Conservation (phyloP, 1,139 yeast genomes). For the Candida gigantensis region DNA sequence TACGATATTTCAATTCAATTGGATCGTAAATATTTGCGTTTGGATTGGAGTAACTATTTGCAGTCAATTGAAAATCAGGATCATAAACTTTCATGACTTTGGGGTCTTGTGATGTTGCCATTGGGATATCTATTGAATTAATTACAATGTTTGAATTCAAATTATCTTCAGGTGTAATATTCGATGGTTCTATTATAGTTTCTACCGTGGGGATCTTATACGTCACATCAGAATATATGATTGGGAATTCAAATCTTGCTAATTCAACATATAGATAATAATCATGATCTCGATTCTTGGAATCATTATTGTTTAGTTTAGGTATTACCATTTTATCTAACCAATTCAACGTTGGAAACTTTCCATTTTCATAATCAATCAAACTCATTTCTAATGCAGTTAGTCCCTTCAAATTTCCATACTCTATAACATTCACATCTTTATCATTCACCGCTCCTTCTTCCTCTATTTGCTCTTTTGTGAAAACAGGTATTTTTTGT, state of each 20-base stretch:
- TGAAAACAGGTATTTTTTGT: slow-evolving; percentile 34
- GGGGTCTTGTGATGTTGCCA: slow-evolving; percentile 16
- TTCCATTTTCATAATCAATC: slow-evolving; percentile 70
- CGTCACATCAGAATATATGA: slow-evolving; percentile 68
- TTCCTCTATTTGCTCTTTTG: slow-evolving; percentile 4
- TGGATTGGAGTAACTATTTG: slow-evolving; percentile 5
- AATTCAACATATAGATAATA: slow-evolving; percentile 67
- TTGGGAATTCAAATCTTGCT: slow-evolving; percentile 76
- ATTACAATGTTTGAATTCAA: slow-evolving; percentile 28
- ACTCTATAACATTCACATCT: slow-evolving; percentile 18
- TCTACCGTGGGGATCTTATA: slow-evolving; percentile 21
- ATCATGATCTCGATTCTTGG: slow-evolving; percentile 22
- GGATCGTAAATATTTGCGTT: slow-evolving; percentile 53
- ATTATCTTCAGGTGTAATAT: slow-evolving; percentile 12
- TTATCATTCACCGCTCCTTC: too few species aligned
- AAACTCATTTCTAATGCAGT: slow-evolving; percentile 53
- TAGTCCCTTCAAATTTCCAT: slow-evolving; percentile 25
- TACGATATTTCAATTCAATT: slow-evolving; percentile 82
- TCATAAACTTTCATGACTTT: slow-evolving; percentile 31
- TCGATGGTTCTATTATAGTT: slow-evolving; percentile 11
- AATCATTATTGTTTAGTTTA: slow-evolving; percentile 43
- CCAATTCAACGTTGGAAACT: slow-evolving; percentile 67
- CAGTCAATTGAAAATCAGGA: slow-evolving; percentile 36
- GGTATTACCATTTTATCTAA: slow-evolving; percentile 69
- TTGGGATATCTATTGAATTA: slow-evolving; percentile 39